phyloP scores from a whole-genome alignment of 2,329 filamentous ascomycete genomes.

The Aspergillus terreus region DNA sequence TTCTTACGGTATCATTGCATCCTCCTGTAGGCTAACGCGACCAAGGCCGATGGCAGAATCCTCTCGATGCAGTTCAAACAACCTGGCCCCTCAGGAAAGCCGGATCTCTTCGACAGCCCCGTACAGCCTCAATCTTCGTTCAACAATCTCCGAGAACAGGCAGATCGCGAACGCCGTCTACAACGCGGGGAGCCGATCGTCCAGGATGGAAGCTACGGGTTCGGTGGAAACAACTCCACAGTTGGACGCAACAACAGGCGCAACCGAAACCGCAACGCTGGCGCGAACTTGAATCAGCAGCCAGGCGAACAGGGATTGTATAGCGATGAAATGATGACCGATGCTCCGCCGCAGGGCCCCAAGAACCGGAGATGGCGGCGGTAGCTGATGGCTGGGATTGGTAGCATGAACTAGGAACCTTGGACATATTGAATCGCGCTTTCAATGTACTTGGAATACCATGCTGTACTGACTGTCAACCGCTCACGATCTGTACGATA shows the following conservation, averaged over 20 bases:
- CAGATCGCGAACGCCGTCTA: constrained; percentile 36
- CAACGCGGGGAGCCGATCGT: constrained; percentile 32
- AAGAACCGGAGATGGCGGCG: constrained; percentile 19
- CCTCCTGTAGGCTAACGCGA: constrained; percentile 8
- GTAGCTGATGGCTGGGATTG: constrained; percentile 2
- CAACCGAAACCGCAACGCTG: constrained; percentile 9
- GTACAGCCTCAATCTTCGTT: constrained; percentile 22
- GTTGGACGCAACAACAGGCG: constrained; percentile 11
- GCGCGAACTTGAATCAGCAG: constrained; percentile 9
- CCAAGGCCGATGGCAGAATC: constrained; percentile 57
- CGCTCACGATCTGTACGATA: constrained; percentile 3
- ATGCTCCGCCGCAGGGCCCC: constrained; percentile 27
- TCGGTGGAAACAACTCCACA: constrained; percentile 22
- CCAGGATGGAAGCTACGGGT: constrained; percentile 40
- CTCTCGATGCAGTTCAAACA: constrained; percentile 55
- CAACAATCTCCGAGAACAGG: constrained; percentile 36
- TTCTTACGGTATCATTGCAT: neutral
- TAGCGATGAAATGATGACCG: constrained; percentile 41
- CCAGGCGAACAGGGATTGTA: constrained; percentile 27
- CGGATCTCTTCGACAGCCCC: constrained; percentile 13
- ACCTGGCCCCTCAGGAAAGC: constrained; percentile 7
- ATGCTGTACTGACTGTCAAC: neutral
- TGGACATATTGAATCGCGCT: no score
- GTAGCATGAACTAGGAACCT: neutral
- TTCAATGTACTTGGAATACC: neutral